A percentile compares a stretch with the other conserved stretches of the same genome.
Conservation (phyloP, 2,329 filamentous ascomycete genomes). For the Onygenales sp. region DNA sequence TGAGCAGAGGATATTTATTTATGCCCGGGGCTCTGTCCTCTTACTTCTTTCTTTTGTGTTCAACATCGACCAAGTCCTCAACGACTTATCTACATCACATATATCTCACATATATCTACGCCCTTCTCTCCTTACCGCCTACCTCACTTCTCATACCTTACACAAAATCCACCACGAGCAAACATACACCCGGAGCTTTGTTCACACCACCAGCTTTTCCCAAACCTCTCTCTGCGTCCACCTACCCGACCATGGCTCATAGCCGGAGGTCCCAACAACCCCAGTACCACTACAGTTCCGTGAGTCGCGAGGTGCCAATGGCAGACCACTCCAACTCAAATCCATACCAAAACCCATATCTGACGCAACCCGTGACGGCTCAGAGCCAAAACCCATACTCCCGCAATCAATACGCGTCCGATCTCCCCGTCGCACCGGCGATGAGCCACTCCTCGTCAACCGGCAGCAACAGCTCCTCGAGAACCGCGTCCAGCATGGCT, state of each 20-base stretch:
- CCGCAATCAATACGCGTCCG: slow-evolving; percentile 1
- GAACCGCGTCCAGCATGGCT: slow-evolving; percentile 9
- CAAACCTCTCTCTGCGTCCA: not conserved
- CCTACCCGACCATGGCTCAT: not conserved
- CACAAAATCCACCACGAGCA: not conserved
- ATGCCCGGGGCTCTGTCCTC: not conserved
- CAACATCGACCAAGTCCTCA: not conserved
- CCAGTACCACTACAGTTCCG: not conserved
- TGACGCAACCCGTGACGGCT: not conserved
- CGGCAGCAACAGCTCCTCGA: slow-evolving; percentile 11
- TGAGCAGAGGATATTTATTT: not conserved
- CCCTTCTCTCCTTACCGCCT: not conserved
- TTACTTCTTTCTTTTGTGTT: not conserved
- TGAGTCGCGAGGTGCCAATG: slow-evolving; percentile 2
- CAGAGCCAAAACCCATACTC: not conserved
- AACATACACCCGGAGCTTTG: not conserved
- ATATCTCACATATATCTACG: not conserved
- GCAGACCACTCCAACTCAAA: not conserved
- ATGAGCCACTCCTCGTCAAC: slow-evolving; percentile 13
- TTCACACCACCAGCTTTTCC: not conserved
- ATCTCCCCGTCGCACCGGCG: slow-evolving; percentile 8
- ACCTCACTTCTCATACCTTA: not conserved
- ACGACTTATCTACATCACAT: slow-evolving; percentile 1
- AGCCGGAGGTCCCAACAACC: not conserved
- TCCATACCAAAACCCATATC: not conserved